phyloP scores from a whole-genome alignment of 2,329 filamentous ascomycete genomes.

The Botrytis pseudocinerea region DNA sequence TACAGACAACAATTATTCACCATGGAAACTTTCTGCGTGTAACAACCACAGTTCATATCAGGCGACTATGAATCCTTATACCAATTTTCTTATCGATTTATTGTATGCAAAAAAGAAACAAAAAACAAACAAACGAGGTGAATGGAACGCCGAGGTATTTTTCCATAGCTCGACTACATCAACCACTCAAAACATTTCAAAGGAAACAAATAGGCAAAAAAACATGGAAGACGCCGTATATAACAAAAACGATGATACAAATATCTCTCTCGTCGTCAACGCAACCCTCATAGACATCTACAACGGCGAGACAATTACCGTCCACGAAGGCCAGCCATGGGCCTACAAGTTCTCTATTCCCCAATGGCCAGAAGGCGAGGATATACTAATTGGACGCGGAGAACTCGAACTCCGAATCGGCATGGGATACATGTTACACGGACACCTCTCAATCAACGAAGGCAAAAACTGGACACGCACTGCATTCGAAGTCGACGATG shows the following conservation, averaged over 20 bases:
- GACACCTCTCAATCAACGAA: constrained; percentile 16
- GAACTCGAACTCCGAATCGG: constrained; percentile 2
- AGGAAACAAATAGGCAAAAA: neutral
- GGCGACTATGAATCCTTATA: neutral
- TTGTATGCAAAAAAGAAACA: neutral
- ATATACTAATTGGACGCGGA: constrained; percentile 15
- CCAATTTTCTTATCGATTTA: neutral
- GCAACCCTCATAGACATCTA: constrained; percentile 18
- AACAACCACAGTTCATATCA: neutral
- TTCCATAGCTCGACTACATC: neutral
- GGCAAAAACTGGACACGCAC: constrained; percentile 16
- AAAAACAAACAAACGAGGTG: neutral
- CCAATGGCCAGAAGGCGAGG: neutral
- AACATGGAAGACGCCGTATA: constrained; percentile 12
- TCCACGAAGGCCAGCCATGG: constrained; percentile 11
- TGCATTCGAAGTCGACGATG: constrained; percentile 20
- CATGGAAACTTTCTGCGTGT: neutral
- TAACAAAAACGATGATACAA: constrained; percentile 18
- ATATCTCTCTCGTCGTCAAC: constrained; percentile 13
- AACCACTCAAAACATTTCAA: neutral
- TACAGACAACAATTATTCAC: neutral
- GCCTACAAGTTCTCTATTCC: constrained; percentile 14
- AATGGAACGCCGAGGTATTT: neutral
- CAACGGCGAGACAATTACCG: constrained; percentile 4
- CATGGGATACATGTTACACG: constrained; percentile 17